Evolutionary conservation across 1,139 yeast species (phyloP), one percentile per base, ranked within the genome.

Genomic region (Hansenula sp.): DNA sequence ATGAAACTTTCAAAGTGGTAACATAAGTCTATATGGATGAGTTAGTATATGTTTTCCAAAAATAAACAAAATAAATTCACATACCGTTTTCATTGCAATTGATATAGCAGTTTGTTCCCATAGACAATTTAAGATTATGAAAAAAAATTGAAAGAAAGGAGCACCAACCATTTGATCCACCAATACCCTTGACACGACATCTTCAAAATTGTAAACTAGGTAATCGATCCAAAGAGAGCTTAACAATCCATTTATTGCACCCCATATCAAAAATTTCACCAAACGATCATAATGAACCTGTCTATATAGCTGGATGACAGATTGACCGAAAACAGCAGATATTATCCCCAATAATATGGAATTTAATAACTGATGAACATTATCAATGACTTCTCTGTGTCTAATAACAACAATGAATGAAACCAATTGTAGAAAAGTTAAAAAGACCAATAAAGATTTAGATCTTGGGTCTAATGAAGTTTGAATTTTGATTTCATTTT

Each of bases 321-420:
- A 70, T 57, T 81, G 86, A 1, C 84, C 85, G 47, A 80, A 59
- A 12, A 78, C 74, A 0, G 83, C 79, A 0, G 83, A 73, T 3
- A 68, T 58, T 11, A 71, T 61, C 1, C 82, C 81, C 43, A 77
- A 58, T 11, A 74, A 51, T 0, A 71, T 55, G 0, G 79, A 76
- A 25, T 74, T 76, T 16, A 72, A 46, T 28, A 53, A 43, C 28
- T 51, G 56, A 30, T 55, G 57, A 6, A 54, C 21, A 36, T 48
- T 40, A 27, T 50, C 59, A 5, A 56, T 51, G 15, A 44, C 43
- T 18, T 54, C 58, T 45, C 57, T 48, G 36, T 56, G 43, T 9
- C 44, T 37, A 3, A 53, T 37, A 11, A 56, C 46, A 1, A 47
- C 11, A 1, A 38, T 3, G 4, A 52, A 43, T 19, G 41, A n/a